Conservation (phyloP, 2,329 filamentous ascomycete genomes). For the Cordyceps cateniannulata region DNA sequence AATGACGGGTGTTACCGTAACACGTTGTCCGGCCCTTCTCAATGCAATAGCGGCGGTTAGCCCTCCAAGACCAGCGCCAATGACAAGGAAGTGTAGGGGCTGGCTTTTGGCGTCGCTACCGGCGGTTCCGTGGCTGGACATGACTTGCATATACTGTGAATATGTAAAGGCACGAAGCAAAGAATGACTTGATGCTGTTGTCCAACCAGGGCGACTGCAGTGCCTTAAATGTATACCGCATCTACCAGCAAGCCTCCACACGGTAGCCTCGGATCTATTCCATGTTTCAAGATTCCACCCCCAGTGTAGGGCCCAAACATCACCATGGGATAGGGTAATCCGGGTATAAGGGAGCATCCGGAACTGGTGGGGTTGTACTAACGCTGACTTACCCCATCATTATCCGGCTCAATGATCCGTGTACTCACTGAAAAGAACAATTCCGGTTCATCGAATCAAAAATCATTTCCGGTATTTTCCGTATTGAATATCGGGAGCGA, state of each 20-base stretch:
- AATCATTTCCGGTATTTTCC: too few relatives aligned
- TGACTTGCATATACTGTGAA: background rate
- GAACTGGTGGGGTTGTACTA: background rate
- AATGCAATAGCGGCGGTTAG: conserved; percentile 46
- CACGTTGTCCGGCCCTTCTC: conserved; percentile 43
- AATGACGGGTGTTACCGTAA: conserved; percentile 18
- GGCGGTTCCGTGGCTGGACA: background rate
- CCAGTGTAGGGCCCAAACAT: too few relatives aligned
- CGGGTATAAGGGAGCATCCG: background rate
- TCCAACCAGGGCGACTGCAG: too few relatives aligned
- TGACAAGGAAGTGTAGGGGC: conserved; percentile 15
- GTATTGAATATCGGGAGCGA: too few relatives aligned
- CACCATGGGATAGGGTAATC: too few relatives aligned
- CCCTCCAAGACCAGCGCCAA: conserved; percentile 45
- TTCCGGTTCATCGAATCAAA: too few relatives aligned
- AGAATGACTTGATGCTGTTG: background rate
- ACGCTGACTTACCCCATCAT: too few relatives aligned
- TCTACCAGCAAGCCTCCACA: too few relatives aligned
- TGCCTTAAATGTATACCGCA: too few relatives aligned
- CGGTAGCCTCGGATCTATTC: background rate
- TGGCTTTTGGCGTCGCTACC: background rate
- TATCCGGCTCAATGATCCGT: too few relatives aligned
- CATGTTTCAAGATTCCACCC: too few relatives aligned
- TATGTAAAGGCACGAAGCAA: background rate
- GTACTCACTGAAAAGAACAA: too few relatives aligned